Evolutionary conservation across 345 rosid species (phyloP).

Genomic region (rapeseed (Brassica napus)): DNA sequence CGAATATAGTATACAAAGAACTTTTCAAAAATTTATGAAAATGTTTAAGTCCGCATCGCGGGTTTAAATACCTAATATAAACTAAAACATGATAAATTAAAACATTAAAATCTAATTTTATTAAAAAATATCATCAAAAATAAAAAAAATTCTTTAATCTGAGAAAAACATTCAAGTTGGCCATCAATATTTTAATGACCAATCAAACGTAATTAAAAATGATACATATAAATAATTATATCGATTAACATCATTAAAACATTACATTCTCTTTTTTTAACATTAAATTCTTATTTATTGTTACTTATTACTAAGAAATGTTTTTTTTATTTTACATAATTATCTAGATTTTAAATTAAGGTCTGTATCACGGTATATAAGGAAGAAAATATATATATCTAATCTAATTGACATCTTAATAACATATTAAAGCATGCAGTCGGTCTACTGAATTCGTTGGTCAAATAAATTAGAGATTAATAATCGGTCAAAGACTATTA

Average conservation of each 20-base stretch:
- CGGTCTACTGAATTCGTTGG: neutral
- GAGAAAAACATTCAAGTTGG: neutral
- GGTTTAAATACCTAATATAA: neutral
- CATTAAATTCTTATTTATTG: neutral
- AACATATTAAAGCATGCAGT: neutral
- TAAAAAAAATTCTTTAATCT: neutral
- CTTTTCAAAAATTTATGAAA: too few relatives aligned
- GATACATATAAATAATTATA: neutral
- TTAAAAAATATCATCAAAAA: neutral
- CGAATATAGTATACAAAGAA: too few relatives aligned
- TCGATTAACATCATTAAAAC: neutral
- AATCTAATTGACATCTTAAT: neutral
- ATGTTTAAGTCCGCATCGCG: too few relatives aligned
- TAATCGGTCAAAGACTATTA: constrained; percentile 5
- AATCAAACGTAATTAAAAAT: neutral
- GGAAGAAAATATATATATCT: neutral
- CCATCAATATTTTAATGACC: neutral
- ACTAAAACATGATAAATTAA: neutral
- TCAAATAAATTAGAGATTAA: neutral
- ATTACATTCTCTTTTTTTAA: neutral
- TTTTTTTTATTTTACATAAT: neutral
- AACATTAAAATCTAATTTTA: neutral
- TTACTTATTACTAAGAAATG: neutral
- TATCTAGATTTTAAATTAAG: neutral
- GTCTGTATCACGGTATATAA: neutral